Conservation (phyloP, 2,329 filamentous ascomycete genomes). For the Conoideocrella luteorostrata region DNA sequence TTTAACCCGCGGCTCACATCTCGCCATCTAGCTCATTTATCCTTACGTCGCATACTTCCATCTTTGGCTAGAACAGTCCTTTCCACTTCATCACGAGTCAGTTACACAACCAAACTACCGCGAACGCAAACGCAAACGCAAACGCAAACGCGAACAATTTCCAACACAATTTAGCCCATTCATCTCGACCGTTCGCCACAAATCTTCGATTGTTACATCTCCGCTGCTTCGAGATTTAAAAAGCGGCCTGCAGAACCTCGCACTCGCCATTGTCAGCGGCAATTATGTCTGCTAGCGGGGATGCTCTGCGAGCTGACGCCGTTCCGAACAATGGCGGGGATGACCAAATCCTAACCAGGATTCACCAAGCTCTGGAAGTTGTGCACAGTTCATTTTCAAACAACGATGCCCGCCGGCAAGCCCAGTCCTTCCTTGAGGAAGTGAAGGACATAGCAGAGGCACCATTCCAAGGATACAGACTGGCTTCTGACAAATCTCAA, state of each 20-base stretch:
- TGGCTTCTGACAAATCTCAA: constrained; percentile 70
- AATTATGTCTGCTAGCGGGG: constrained; percentile 33
- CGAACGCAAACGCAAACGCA: too few relatives aligned
- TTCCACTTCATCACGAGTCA: too few relatives aligned
- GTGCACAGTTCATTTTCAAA: constrained; percentile 77
- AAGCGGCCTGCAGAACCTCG: not conserved
- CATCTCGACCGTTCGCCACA: not conserved
- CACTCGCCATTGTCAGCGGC: constrained; percentile 2
- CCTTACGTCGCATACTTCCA: too few relatives aligned
- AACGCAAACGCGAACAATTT: not conserved
- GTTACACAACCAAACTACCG: too few relatives aligned
- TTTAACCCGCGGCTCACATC: too few relatives aligned
- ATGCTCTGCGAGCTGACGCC: constrained; percentile 21
- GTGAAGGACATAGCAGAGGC: constrained; percentile 76
- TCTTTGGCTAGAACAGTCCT: too few relatives aligned
- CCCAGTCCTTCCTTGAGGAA: constrained; percentile 77
- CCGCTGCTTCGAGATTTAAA: not conserved
- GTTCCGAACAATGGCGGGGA: constrained; percentile 30
- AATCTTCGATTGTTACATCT: not conserved
- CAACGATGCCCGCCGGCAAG: constrained; percentile 76
- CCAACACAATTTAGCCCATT: not conserved
- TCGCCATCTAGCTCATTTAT: too few relatives aligned
- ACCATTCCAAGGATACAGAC: constrained; percentile 74
- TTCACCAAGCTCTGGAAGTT: constrained; percentile 78
- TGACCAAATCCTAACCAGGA: constrained; percentile 52